phyloP scores from a whole-genome alignment of 2,329 filamentous ascomycete species.

The Stachybotrys elegans region DNA sequence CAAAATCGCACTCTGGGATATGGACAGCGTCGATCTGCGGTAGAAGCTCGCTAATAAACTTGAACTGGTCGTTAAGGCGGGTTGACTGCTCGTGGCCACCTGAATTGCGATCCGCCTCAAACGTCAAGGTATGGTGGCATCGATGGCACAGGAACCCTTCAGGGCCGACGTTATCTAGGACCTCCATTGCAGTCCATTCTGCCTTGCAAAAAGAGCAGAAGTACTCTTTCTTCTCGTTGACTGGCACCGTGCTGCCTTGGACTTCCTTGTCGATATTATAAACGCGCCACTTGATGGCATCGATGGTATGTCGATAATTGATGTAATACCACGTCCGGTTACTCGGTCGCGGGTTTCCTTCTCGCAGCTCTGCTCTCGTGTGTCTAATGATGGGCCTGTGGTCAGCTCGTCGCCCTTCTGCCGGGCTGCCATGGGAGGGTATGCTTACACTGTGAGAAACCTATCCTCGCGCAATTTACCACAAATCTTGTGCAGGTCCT shows the following conservation, averaged over 20 bases:
- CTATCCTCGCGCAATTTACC: conserved; percentile 81
- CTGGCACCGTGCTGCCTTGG: conserved; percentile 74
- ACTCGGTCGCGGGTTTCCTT: conserved; percentile 75
- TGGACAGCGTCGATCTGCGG: conserved; percentile 70
- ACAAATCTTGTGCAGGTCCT: conserved; percentile 86
- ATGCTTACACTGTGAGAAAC: conserved; percentile 69
- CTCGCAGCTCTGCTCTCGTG: conserved; percentile 64
- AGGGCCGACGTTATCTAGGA: conserved; percentile 68
- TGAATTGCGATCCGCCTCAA: conserved; percentile 61
- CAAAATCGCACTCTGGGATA: conserved; percentile 71
- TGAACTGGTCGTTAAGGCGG: conserved; percentile 72
- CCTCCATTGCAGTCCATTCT: conserved; percentile 87
- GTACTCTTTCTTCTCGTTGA: conserved; percentile 86
- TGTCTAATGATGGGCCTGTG: too few relatives aligned
- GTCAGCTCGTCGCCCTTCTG: too few relatives aligned
- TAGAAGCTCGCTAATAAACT: conserved; percentile 70
- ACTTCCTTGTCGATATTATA: conserved; percentile 85
- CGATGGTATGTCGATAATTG: conserved; percentile 88
- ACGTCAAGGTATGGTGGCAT: conserved; percentile 61
- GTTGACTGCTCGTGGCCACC: conserved; percentile 70
- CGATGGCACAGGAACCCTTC: conserved; percentile 78
- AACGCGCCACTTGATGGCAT: conserved; percentile 92
- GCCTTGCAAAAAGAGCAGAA: conserved; percentile 75
- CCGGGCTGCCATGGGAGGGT: background rate
- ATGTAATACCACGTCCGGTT: conserved; percentile 96